Conservation (phyloP, 257 asterid species). For the Solanum neorickii region DNA sequence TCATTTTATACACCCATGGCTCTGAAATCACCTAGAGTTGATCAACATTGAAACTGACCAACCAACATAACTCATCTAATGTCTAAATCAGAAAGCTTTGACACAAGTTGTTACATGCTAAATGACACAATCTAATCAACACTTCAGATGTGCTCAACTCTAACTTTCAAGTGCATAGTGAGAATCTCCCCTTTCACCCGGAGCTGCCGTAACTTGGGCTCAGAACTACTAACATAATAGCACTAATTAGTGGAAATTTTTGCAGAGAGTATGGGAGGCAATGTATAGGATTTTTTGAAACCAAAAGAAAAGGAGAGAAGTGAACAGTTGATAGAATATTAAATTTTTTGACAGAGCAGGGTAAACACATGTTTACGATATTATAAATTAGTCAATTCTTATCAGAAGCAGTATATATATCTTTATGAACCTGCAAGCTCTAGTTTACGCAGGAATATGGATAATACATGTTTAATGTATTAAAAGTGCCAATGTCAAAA, state of each 20-base stretch:
- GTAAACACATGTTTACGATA: neutral
- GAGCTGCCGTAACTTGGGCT: too few species aligned
- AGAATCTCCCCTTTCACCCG: neutral
- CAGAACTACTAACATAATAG: neutral
- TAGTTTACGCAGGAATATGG: neutral
- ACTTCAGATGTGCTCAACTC: neutral
- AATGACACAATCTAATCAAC: neutral
- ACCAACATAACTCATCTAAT: neutral
- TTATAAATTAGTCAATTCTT: neutral
- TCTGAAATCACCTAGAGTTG: neutral
- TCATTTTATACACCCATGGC: neutral
- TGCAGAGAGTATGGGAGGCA: neutral
- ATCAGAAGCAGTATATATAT: neutral
- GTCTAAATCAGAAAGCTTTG: neutral
- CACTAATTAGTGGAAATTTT: neutral
- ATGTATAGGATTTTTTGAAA: neutral
- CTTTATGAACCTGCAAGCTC: neutral
- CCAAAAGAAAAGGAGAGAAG: neutral
- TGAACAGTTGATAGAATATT: neutral
- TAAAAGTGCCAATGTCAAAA: neutral
- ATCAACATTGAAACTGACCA: neutral
- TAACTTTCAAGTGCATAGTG: neutral
- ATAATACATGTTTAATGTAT: neutral
- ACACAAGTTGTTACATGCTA: neutral
- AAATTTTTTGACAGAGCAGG: neutral